These are phyloP conservation scores for Botrytis deweyae DNA, from an alignment of 2,329 filamentous ascomycete genomes.

Conservation along the genomic window DNA sequence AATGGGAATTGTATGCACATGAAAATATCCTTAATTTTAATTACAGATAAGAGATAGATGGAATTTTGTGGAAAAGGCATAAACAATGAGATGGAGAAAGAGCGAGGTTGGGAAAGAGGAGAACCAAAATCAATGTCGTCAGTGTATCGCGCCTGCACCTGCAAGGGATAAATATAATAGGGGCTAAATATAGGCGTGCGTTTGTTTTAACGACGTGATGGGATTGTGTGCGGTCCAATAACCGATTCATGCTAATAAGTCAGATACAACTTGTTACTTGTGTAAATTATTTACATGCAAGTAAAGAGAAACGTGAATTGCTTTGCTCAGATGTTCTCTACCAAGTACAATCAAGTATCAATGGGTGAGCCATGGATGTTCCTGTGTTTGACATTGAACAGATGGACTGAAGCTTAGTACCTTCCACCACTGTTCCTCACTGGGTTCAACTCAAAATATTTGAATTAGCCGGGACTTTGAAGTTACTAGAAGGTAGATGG, in stretches of 20 bases:
- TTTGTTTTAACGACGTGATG: not conserved
- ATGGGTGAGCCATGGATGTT: not conserved
- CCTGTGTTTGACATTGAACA: not conserved
- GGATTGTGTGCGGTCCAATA: not conserved
- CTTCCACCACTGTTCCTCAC: not conserved
- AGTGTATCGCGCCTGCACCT: not conserved
- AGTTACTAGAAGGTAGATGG: not conserved
- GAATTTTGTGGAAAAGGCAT: not conserved
- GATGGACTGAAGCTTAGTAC: not conserved
- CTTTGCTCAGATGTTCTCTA: not conserved
- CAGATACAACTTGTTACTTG: not conserved
- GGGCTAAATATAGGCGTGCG: conserved; percentile 7
- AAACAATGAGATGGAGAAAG: not conserved
- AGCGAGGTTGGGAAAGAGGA: not conserved
- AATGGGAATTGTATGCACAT: not conserved
- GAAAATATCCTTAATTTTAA: not conserved
- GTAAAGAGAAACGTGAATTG: not conserved
- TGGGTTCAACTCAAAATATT: not conserved
- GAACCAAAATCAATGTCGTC: conserved; percentile 6
- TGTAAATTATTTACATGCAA: not conserved
- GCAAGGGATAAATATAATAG: conserved; percentile 11
- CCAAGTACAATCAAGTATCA: not conserved
- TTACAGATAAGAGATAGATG: not conserved
- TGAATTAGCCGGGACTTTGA: not conserved
- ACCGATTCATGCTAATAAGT: not conserved